Conservation (phyloP, 768 basidiomycete genomes). For the Ramaria rubella region DNA sequence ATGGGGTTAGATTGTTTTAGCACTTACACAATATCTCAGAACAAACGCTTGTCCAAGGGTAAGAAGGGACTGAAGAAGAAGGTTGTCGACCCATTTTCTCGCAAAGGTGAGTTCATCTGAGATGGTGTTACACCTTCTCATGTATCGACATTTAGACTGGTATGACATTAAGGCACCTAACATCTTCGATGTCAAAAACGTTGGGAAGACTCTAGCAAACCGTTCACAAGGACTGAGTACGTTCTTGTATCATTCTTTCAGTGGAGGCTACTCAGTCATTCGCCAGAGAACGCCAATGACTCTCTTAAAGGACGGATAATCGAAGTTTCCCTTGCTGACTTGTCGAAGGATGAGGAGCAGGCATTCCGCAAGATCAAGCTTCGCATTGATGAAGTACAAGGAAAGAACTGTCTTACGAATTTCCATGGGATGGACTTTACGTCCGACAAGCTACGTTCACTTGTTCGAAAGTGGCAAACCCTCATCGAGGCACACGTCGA, state of each 20-base stretch:
- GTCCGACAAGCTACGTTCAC: slow-evolving; percentile 98
- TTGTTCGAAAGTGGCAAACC: slow-evolving; percentile 99
- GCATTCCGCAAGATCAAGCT: slow-evolving; percentile 99
- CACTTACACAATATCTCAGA: slow-evolving; percentile 40
- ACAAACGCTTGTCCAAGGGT: slow-evolving; percentile 96
- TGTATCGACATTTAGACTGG: slow-evolving; percentile 63
- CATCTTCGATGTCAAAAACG: slow-evolving; percentile 92
- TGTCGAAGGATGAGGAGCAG: slow-evolving; percentile 99
- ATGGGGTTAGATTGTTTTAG: slow-evolving; percentile 3
- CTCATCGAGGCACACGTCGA: slow-evolving; percentile 99
- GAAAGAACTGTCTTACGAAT: slow-evolving; percentile 98
- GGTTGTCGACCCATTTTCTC: slow-evolving; percentile 99
- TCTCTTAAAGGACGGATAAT: slow-evolving; percentile 95
- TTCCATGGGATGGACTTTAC: slow-evolving; percentile 99
- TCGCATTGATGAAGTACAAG: slow-evolving; percentile 92
- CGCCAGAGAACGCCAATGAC: slow-evolving; percentile 93
- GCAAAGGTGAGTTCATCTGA: slow-evolving; percentile 67
- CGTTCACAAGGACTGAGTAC: slow-evolving; percentile 94
- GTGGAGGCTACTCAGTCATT: slow-evolving; percentile 13
- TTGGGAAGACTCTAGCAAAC: slow-evolving; percentile 98
- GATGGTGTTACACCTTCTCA: neutral
- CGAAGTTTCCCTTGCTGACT: slow-evolving; percentile 93
- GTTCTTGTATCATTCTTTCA: slow-evolving; percentile 30
- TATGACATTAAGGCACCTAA: slow-evolving; percentile 99
- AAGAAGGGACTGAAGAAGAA: slow-evolving; percentile 99